Percentiles rank a stretch among this genome's conserved stretches.
phyloP scores from a whole-genome alignment of 2,329 filamentous ascomycete genomes.

The Fusarium mexicanum region DNA sequence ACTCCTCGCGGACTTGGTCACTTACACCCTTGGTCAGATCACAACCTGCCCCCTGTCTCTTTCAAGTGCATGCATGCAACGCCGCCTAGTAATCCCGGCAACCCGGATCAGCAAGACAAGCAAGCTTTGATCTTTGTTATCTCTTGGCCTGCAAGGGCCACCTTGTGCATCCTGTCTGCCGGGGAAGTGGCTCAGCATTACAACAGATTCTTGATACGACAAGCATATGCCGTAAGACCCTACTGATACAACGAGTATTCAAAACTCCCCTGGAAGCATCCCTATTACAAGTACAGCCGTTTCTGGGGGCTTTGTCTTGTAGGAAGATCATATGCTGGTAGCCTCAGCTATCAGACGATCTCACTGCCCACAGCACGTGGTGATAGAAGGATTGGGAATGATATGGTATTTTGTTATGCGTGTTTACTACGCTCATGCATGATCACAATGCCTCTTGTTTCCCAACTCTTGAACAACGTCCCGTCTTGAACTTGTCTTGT shows the following conservation, averaged over 20 bases:
- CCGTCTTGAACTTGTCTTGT: background rate
- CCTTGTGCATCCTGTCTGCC: background rate
- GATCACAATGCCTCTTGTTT: background rate
- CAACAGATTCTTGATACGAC: background rate
- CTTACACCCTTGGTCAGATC: background rate
- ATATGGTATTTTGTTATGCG: background rate
- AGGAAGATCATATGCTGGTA: background rate
- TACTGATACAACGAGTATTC: background rate
- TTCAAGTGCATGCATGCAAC: background rate
- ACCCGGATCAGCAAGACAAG: background rate
- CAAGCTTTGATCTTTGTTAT: background rate
- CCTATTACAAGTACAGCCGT: background rate
- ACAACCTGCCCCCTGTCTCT: background rate
- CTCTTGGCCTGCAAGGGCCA: conserved; percentile 6
- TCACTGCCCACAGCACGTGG: background rate
- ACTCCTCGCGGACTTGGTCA: background rate
- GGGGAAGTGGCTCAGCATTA: background rate
- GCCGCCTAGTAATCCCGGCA: background rate
- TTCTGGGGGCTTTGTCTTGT: background rate
- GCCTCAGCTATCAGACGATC: background rate
- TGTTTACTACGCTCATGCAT: background rate
- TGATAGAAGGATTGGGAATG: background rate
- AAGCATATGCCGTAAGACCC: background rate
- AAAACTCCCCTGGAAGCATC: too few species aligned
- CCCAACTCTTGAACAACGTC: background rate